Evolutionary conservation across 148 eudicot species (phyloP), one percentile per base, ranked within the genome.

Genomic region (Dianthus caryophyllus): DNA sequence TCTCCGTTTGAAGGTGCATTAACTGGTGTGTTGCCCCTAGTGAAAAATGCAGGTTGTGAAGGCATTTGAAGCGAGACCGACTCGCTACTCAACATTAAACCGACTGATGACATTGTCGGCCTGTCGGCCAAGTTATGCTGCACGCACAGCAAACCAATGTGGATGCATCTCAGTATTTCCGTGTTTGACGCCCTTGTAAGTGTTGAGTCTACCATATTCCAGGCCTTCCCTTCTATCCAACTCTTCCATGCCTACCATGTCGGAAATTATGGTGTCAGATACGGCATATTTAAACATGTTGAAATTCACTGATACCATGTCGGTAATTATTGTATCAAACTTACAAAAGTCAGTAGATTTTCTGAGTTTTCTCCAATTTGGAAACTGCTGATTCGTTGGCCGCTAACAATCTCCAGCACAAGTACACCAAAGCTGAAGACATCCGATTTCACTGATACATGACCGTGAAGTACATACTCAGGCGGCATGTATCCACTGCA

Each of bases 361-460:
- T 74, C 73, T 2, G 55, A 58, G 39, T 68, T 68, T 0, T 74
- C 69, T 38, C 68, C 73, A 0, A n/a, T 31, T 30, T 29, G 52
- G 33, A 74, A 77, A 5, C 46, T 26, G 66, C 74, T 65, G 5
- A 67, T 81, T 73, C 31, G 74, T 16, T 72, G 68, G 7, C 78
- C 75, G 18, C 83, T 69, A 20, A 82, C 24, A 16, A 74, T 79
- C 69, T 82, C 83, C 18, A 82, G 61, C 30, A 82, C 43, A 0
- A 82, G 64, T 30, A 79, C 81, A 1, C 85, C 83, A 25, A 73
- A 82, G 71, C 85, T 79, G 39, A 63, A 82, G 14, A 77, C 77
- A 30, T 79, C 83, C 7, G 74, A 68, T 58, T 82, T 79, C 21
- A 56, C 20, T 0, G 83, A 79, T 12, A 79, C 67, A 1, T 64